These are phyloP conservation scores for Penicillium argentinense DNA, from an alignment of 495 filamentous ascomycete species.

Conservation along the genomic window DNA sequence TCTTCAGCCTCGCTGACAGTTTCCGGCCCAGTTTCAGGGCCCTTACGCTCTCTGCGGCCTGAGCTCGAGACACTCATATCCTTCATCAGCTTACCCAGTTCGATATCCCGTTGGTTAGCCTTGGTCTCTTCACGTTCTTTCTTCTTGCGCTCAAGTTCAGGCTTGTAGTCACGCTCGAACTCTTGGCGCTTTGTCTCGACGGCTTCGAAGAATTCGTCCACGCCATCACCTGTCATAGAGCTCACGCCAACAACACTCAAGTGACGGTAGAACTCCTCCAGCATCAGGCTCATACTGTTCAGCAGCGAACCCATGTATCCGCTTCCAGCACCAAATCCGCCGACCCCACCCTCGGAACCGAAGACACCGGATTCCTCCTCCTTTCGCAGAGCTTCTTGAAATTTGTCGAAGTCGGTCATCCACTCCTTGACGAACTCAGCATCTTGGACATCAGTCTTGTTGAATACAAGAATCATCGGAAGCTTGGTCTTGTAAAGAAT, in stretches of 20 bases:
- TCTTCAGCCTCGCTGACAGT: constrained; percentile 55
- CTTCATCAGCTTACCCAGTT: constrained; percentile 89
- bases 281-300: constrained; percentile 95
- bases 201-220: constrained; percentile 89
- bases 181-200: constrained; percentile 84
- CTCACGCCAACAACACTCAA: constrained; percentile 90
- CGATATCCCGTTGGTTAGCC: constrained; percentile 66
- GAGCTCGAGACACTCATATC: constrained; percentile 76
- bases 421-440: constrained; percentile 93
- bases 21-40: constrained; percentile 33
- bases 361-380: constrained; percentile 80
- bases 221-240: constrained; percentile 86
- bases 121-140: constrained; percentile 74
- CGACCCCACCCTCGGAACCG: constrained; percentile 65
- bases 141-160: constrained; percentile 79
- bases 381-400: constrained; percentile 77
- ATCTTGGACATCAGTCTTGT: constrained; percentile 94
- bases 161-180: constrained; percentile 88
- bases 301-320: constrained; percentile 97
- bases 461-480: constrained; percentile 98
- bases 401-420: constrained; percentile 99
- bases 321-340: constrained; percentile 65
- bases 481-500: constrained; percentile 98
- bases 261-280: constrained; percentile 97
- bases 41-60: constrained; percentile 27